These are phyloP conservation scores for Stephania japonica DNA, from an alignment of 164 flowering plant genomes.

Conservation along the genomic window DNA sequence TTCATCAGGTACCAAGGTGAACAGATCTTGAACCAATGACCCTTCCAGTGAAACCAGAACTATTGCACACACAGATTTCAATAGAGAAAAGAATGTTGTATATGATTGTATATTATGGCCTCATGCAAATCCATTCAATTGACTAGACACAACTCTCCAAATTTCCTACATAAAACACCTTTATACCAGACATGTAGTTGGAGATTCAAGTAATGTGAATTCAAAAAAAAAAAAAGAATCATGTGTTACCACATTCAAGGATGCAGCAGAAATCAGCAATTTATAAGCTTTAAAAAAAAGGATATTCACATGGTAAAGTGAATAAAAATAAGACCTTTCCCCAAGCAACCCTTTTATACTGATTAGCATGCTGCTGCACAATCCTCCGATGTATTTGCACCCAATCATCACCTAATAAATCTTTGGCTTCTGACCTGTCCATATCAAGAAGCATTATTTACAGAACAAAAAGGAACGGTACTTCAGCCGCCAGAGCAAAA, in stretches of 20 bases:
- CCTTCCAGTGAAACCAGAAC: no score
- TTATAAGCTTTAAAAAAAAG: not conserved
- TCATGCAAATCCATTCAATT: no score
- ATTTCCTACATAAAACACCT: no score
- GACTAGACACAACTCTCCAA: no score
- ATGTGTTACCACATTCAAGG: not conserved
- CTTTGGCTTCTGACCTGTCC: conserved; percentile 93
- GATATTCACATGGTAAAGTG: not conserved
- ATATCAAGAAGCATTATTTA: not conserved
- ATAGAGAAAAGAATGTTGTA: no score
- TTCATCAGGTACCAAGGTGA: no score
- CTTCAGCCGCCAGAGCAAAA: not conserved
- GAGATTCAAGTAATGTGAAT: no score
- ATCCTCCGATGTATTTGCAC: conserved; percentile 91
- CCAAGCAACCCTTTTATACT: conserved; percentile 90
- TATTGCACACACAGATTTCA: no score
- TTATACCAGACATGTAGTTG: no score
- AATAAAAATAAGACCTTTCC: conserved; percentile 52
- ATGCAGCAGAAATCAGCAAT: not conserved
- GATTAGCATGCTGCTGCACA: conserved; percentile 99
- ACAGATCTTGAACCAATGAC: no score
- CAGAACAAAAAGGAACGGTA: not conserved
- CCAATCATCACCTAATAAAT: conserved; percentile 96
- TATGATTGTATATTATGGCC: no score
- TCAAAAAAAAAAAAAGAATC: not conserved